phyloP scores from a whole-genome alignment of 306 rosid species.

The Vigna hirtella region DNA sequence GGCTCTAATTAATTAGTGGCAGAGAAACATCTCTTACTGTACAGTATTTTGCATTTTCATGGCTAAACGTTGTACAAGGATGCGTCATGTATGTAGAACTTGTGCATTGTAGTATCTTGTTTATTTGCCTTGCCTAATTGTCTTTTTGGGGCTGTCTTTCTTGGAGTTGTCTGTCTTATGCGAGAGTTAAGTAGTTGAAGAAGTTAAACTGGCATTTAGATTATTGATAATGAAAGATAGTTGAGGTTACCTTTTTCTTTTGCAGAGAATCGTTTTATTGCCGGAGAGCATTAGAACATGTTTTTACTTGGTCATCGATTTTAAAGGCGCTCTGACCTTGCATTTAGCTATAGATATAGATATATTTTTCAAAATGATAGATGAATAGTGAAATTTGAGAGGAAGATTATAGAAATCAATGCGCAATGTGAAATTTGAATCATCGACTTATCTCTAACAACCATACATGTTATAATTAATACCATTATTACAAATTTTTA shows the following conservation, averaged over 20 bases:
- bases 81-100: constrained; percentile 53
- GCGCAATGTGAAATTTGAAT: too few relatives aligned
- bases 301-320: too few relatives aligned
- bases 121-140: constrained; percentile 27
- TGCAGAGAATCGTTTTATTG: neutral
- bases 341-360: too few relatives aligned
- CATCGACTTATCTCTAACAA: too few relatives aligned
- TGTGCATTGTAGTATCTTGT: constrained; percentile 54
- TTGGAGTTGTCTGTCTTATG: constrained; percentile 39
- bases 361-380: too few relatives aligned
- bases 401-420: too few relatives aligned
- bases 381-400: too few relatives aligned
- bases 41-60: constrained; percentile 62
- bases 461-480: too few relatives aligned
- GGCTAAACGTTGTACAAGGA: constrained; percentile 57
- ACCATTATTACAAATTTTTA: too few relatives aligned
- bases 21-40: constrained; percentile 67
- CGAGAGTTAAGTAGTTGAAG: constrained; percentile 29
- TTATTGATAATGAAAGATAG: constrained; percentile 8
- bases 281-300: neutral
- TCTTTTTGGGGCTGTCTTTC: constrained; percentile 28
- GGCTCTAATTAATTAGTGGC: constrained; percentile 37
- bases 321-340: too few relatives aligned
- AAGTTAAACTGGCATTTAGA: constrained; percentile 25
- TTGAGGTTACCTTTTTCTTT: neutral